Evolutionary conservation across 371 early-diverging fungal genomes (phyloP).

Genomic region (Saksenaea vasiformis): DNA sequence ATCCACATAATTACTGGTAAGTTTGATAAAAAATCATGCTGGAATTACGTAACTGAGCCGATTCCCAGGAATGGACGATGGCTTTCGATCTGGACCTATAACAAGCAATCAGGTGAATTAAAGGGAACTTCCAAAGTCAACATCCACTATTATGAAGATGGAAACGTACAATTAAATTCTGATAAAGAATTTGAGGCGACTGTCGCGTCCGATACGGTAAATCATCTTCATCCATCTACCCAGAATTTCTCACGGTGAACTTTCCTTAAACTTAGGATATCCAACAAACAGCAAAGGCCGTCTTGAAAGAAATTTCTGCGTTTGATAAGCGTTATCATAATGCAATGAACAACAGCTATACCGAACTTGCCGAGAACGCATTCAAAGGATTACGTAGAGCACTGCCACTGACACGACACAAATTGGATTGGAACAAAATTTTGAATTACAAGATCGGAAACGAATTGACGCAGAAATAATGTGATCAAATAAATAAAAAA

Average conservation of each 20-base stretch:
- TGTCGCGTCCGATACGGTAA: conserved; percentile 30
- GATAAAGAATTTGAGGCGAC: conserved; percentile 60
- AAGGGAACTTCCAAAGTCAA: conserved; percentile 73
- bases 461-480: conserved; percentile 51
- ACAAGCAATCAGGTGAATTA: conserved; percentile 59
- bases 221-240: not conserved
- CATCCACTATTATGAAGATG: conserved; percentile 98
- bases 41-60: not conserved
- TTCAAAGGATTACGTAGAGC: conserved; percentile 92
- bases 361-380: conserved; percentile 77
- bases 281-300: conserved; percentile 48
- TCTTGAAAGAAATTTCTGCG: conserved; percentile 67
- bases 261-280: conserved; percentile 39
- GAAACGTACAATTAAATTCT: conserved; percentile 93
- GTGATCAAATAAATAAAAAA: conserved; percentile 14
- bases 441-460: conserved; percentile 62
- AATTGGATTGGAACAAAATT: conserved; percentile 92
- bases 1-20: conserved; percentile 89
- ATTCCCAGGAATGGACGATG: conserved; percentile 85
- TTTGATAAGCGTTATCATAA: conserved; percentile 83
- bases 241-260: not conserved
- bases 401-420: conserved; percentile 89
- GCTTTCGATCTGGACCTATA: conserved; percentile 80
- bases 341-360: conserved; percentile 81
- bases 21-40: not conserved